Evolutionary conservation across 139 green algal genomes (phyloP).

Genomic region (Micractinium conductrix): DNA sequence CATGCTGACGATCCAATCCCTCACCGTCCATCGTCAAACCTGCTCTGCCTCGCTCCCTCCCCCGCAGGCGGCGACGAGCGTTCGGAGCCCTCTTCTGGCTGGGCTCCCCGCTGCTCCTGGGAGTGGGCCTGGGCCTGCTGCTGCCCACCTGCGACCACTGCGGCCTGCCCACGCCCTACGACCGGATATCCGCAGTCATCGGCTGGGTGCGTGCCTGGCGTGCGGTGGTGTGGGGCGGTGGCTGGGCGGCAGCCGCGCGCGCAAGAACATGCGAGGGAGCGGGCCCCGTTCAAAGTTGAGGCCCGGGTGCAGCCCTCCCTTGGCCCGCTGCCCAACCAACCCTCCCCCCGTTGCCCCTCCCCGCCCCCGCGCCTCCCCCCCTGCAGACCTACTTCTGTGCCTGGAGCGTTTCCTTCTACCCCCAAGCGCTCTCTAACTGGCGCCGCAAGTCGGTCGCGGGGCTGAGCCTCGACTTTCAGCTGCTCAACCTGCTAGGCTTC

Average conservation of each 20-base stretch:
- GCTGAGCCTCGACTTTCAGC: slow-evolving; percentile 67
- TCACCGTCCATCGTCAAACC: too few relatives aligned
- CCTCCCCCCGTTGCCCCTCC: too few relatives aligned
- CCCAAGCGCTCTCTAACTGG: slow-evolving; percentile 67
- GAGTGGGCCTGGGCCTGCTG: not conserved
- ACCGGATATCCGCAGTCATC: slow-evolving; percentile 34
- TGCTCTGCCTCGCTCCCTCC: not conserved
- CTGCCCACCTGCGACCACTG: not conserved
- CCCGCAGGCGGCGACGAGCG: not conserved
- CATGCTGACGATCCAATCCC: too few relatives aligned
- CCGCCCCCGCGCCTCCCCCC: not conserved
- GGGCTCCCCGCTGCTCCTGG: slow-evolving; percentile 4
- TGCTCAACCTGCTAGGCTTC: slow-evolving; percentile 70
- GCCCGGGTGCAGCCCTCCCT: too few relatives aligned
- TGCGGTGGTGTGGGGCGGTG: too few relatives aligned
- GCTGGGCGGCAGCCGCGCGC: too few relatives aligned
- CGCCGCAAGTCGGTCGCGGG: slow-evolving; percentile 57
- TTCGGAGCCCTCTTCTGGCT: slow-evolving; percentile 27
- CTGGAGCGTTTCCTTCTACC: slow-evolving; percentile 71
- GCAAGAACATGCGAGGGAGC: too few relatives aligned
- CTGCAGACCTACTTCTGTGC: slow-evolving; percentile 55
- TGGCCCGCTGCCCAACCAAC: not conserved
- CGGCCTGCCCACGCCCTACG: not conserved
- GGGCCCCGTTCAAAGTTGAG: too few relatives aligned
- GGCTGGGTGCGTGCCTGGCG: slow-evolving; percentile 35